Evolutionary conservation across 495 filamentous ascomycete genomes (phyloP).

Genomic region (Copromyces sp.): DNA sequence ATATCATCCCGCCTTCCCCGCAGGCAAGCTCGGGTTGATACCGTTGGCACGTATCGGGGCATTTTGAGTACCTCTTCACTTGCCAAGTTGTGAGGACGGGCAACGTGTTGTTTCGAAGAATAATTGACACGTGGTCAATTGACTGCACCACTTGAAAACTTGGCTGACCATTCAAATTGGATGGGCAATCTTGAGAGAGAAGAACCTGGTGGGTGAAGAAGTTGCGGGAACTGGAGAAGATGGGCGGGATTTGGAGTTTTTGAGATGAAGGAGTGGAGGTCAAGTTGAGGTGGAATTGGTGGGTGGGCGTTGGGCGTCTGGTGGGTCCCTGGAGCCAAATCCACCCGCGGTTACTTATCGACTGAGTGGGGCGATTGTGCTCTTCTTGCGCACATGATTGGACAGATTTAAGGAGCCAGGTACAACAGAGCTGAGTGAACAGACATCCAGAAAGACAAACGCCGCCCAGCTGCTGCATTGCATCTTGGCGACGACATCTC

Average conservation of each 20-base stretch:
- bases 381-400: background rate
- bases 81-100: background rate
- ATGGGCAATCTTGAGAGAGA: background rate
- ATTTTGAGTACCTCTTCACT: background rate
- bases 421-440: too few relatives aligned
- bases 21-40: background rate
- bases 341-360: too few relatives aligned
- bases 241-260: background rate
- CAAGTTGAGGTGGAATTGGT: background rate
- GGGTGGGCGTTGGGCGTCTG: background rate
- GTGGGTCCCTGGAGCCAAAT: too few relatives aligned
- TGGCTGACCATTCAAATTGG: background rate
- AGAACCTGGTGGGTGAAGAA: background rate
- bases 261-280: background rate
- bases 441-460: background rate
- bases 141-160: background rate
- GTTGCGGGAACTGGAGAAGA: background rate
- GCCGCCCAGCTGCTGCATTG: background rate
- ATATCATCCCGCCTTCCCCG: background rate
- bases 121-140: background rate
- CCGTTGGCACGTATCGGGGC: background rate
- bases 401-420: background rate
- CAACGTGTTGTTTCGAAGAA: background rate
- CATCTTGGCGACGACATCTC: background rate
- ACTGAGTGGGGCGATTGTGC: background rate